phyloP scores from a whole-genome alignment of 1,139 yeast species.

The Kurtzmaniella quercitrusa region DNA sequence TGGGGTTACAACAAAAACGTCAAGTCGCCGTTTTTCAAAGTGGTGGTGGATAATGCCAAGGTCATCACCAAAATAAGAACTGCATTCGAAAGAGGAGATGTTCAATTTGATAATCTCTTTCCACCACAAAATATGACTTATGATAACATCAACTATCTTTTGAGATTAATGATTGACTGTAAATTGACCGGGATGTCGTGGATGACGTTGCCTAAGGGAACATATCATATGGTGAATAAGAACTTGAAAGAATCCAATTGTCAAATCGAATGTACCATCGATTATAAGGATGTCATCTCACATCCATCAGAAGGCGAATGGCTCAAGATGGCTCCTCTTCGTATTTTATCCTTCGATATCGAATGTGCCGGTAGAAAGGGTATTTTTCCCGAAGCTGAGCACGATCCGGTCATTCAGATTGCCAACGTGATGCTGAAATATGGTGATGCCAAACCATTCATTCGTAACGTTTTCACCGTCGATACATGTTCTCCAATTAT shows the following conservation, averaged over 20 bases:
- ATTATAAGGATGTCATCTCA: slow-evolving; percentile 64
- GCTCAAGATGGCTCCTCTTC: slow-evolving; percentile 89
- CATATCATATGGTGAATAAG: slow-evolving; percentile 46
- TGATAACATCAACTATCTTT: slow-evolving; percentile 82
- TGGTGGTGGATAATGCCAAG: slow-evolving; percentile 62
- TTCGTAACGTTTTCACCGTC: slow-evolving; percentile 91
- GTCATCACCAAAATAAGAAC: slow-evolving; percentile 65
- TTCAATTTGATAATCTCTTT: slow-evolving; percentile 60
- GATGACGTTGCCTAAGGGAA: slow-evolving; percentile 81
- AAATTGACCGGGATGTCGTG: slow-evolving; percentile 95
- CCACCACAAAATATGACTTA: slow-evolving; percentile 63
- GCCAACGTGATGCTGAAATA: slow-evolving; percentile 87
- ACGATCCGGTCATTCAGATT: slow-evolving; percentile 93
- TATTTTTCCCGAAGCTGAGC: slow-evolving; percentile 89
- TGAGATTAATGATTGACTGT: slow-evolving; percentile 90
- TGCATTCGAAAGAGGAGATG: slow-evolving; percentile 80
- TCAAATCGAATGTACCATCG: slow-evolving; percentile 75
- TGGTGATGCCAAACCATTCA: slow-evolving; percentile 81
- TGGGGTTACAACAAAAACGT: slow-evolving; percentile 90
- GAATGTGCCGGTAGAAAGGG: slow-evolving; percentile 99
- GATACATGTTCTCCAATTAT: slow-evolving; percentile 89
- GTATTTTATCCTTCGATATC: slow-evolving; percentile 91
- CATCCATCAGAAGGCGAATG: slow-evolving; percentile 93
- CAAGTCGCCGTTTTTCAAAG: slow-evolving; percentile 75
- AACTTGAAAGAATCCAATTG: slow-evolving; percentile 59